Base-by-base conservation (phyloP, 2,329 filamentous ascomycete genomes). In the Pseudogymnoascus destructans region DNA sequence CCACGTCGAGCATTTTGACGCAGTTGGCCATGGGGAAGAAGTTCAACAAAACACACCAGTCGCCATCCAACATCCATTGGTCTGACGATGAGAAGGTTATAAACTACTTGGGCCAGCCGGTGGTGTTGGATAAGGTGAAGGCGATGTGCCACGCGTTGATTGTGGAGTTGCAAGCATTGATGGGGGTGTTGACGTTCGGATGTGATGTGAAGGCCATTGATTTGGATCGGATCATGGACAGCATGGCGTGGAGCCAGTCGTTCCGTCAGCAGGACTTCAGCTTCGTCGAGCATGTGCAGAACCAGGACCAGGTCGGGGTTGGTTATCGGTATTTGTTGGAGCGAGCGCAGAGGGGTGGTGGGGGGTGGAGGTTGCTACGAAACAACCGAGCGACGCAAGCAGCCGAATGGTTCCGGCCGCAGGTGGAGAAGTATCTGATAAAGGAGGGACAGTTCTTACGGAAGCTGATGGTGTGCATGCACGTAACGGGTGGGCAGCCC, bases 231-330 rank as follows among this genome's bases (percentile, higher is more conserved):
- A 19, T 13, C 36, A 54, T 60, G 10, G 59, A 60, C 35, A 55
- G 56, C 15, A 61, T 59, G 32, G 33, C 33, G 19, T 59, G 17
- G 55, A 57, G 23, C 19, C 25, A 56, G 19, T 4, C 17, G 38
- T 61, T 61, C 46, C 58, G 55, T 13, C 19, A 8, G 13, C n/a
- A 57, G 15, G 17, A 32, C 7, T 61, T 54, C 36, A 59, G 42
- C 27, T 61, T 61, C 46, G 55, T 59, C 25, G 25, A 58, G 15
- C 33, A 59, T 10, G 23, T 49, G 21, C 23, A 35, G 13, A 5
- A 46, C n/a, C 17, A 33, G 35, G 35, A 38, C 17, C 36, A 40
- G n/a, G 36, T 40, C 6, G 9, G 5, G n/a, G 19, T 4, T 4
- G 36, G 9, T 19, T 15, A 40, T 19, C 36, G n/a, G 36, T 5